Evolutionary conservation across 129 eudicot genomes (phyloP).

Genomic region (carrot (Daucus carota)): DH1_v3.0 NC_030387.2:12641501-12642000

Average conservation of each 20-base stretch:
- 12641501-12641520: neutral
- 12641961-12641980: neutral
- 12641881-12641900: neutral
- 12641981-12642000: neutral
- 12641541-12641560: neutral
- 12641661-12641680: neutral
- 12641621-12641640: neutral
- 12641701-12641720: constrained; percentile 79
- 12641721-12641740: constrained; percentile 55
- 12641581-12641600: neutral
- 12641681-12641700: constrained; percentile 55
- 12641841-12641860: neutral
- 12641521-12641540: neutral
- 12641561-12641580: neutral
- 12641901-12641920: no score
- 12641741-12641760: constrained; percentile 63
- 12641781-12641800: constrained; percentile 52
- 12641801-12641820: no score
- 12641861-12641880: neutral
- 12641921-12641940: no score
- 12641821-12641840: no score
- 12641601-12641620: neutral
- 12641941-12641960: neutral
- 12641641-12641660: neutral
- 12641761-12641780: constrained; percentile 78